These are phyloP conservation scores for Xylariaceae sp. DNA, from an alignment of 2,329 filamentous ascomycete species.

Conservation along the genomic window DNA sequence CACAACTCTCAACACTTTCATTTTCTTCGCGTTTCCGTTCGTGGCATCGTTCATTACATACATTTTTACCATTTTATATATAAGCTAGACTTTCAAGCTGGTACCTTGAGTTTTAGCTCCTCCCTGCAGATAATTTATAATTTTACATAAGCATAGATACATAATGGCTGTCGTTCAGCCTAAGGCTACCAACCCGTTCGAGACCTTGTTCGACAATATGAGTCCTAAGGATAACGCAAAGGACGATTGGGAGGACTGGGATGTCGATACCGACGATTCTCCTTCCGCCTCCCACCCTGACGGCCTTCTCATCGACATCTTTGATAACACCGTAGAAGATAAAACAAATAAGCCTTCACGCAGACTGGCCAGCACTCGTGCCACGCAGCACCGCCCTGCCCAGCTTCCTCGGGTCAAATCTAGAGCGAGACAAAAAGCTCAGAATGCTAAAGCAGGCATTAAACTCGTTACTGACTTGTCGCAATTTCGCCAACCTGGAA, in stretches of 20 bases:
- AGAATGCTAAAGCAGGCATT: slow-evolving; percentile 68
- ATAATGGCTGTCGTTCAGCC: slow-evolving; percentile 34
- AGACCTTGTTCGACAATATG: slow-evolving; percentile 17
- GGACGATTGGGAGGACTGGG: slow-evolving; percentile 45
- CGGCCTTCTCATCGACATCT: slow-evolving; percentile 34
- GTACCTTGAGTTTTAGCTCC: slow-evolving; percentile 35
- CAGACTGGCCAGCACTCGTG: slow-evolving; percentile 25
- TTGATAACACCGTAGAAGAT: slow-evolving; percentile 21
- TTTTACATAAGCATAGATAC: slow-evolving; percentile 12
- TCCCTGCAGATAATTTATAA: slow-evolving; percentile 22
- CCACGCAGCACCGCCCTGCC: slow-evolving; percentile 39
- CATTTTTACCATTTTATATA: background rate
- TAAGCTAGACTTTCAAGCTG: slow-evolving; percentile 35
- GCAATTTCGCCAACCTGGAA: slow-evolving; percentile 53
- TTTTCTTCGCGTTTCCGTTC: slow-evolving; percentile 2
- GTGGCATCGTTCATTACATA: background rate
- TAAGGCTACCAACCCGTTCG: slow-evolving; percentile 31
- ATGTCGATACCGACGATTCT: slow-evolving; percentile 35
- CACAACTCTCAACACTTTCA: background rate
- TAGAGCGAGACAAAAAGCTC: slow-evolving; percentile 63
- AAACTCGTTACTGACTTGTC: slow-evolving; percentile 74
- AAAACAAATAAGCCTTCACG: slow-evolving; percentile 24
- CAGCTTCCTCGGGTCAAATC: slow-evolving; percentile 60
- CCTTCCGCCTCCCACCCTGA: slow-evolving; percentile 20
- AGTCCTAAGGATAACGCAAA: slow-evolving; percentile 30